phyloP scores from a whole-genome alignment of 1,284 basidiomycete genomes.

The Pyrrhoderma noxium region DNA sequence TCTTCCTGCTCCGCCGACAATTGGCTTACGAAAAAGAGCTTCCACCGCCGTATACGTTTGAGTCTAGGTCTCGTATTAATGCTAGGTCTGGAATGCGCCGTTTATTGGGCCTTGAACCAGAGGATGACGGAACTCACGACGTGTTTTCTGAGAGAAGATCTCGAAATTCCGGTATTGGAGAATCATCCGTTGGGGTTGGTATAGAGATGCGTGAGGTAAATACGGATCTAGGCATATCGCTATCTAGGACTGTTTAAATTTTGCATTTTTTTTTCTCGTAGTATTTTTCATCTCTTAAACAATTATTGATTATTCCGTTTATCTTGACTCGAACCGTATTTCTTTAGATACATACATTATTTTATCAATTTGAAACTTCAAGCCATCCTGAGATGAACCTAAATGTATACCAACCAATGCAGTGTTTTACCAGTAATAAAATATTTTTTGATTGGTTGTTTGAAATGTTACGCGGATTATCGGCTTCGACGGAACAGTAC shows the following conservation, averaged over 20 bases:
- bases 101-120: conserved; percentile 13
- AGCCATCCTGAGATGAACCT: too few species aligned
- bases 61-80: not conserved
- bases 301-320: too few species aligned
- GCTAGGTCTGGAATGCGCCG: conserved; percentile 8
- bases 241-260: not conserved
- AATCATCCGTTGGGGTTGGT: not conserved
- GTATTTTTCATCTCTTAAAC: too few species aligned
- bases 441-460: not conserved
- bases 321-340: too few species aligned
- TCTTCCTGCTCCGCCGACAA: conserved; percentile 41
- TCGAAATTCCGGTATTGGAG: not conserved
- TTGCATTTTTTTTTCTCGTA: too few species aligned
- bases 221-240: conserved; percentile 1
- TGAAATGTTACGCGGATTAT: not conserved
- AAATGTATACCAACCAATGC: too few species aligned
- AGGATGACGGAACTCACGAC: conserved; percentile 18
- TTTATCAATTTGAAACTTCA: too few species aligned
- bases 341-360: too few species aligned
- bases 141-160: conserved; percentile 13
- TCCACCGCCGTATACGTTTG: conserved; percentile 13
- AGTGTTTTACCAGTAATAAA: too few species aligned
- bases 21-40: conserved; percentile 35
- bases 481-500: conserved; percentile 1
- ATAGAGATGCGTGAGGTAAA: conserved; percentile 17